phyloP scores from a whole-genome alignment of 352 stramenopile species.

The Salisapilia sapeloensis region DNA sequence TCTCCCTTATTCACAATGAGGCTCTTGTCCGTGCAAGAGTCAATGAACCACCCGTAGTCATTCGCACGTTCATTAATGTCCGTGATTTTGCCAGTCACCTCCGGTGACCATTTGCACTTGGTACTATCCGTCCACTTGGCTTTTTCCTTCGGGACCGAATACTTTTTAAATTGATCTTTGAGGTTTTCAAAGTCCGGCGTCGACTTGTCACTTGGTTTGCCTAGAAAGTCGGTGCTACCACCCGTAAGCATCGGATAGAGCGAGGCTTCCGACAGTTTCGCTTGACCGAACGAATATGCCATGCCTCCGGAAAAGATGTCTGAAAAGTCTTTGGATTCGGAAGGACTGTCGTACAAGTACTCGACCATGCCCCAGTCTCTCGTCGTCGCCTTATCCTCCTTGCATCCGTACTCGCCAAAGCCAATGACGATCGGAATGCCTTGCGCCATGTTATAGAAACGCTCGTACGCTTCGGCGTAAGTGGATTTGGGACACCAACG shows the following conservation, averaged over 20 bases:
- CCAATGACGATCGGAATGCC: slow-evolving; percentile 68
- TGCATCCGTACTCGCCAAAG: slow-evolving; percentile 73
- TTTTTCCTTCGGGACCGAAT: slow-evolving; percentile 25
- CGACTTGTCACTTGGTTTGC: slow-evolving; percentile 35
- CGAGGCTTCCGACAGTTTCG: slow-evolving; percentile 44
- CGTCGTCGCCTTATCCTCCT: slow-evolving; percentile 17
- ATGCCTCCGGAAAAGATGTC: slow-evolving; percentile 71
- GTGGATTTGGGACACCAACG: slow-evolving; percentile 61
- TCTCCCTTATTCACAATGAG: slow-evolving; percentile 44
- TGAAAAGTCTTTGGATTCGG: slow-evolving; percentile 41
- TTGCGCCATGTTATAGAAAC: slow-evolving; percentile 47
- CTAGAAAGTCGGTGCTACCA: slow-evolving; percentile 40
- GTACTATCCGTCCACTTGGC: slow-evolving; percentile 33
- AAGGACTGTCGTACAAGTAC: slow-evolving; percentile 61
- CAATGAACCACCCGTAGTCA: slow-evolving; percentile 41
- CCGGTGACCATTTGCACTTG: slow-evolving; percentile 48
- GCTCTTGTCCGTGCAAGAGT: slow-evolving; percentile 22
- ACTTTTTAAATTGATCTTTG: slow-evolving; percentile 49
- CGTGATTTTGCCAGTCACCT: slow-evolving; percentile 31
- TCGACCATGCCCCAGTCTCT: slow-evolving; percentile 63
- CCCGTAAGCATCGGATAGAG: slow-evolving; percentile 72
- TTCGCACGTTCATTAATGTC: slow-evolving; percentile 33
- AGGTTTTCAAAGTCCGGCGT: slow-evolving; percentile 58
- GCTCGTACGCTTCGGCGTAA: slow-evolving; percentile 53
- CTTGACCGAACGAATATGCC: slow-evolving; percentile 76